Evolutionary conservation across 2,329 filamentous ascomycete species (phyloP), one percentile per base, ranked within the genome.

Genomic region (Aspergillus fischeri): DNA sequence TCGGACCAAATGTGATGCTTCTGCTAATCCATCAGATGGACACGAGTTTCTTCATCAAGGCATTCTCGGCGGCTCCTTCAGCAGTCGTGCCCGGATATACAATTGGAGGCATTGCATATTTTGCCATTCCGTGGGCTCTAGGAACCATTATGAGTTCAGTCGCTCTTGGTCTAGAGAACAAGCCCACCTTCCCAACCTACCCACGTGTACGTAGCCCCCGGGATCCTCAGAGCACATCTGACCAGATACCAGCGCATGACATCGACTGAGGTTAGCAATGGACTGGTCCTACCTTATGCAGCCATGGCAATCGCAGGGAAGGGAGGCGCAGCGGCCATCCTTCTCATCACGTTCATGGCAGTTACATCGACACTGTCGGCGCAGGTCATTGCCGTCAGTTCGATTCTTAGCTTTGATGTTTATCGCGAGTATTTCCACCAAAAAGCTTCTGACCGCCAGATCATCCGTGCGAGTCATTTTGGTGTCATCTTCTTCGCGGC

Each of bases 321-420:
- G 55, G 73, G 74, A 1, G 75, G 75, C 17, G 74, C 73, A 0
- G 71, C 67, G 0, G 74, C 65, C 2, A 65, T 75, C 2, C 61
- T 75, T 0, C 62, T 76, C 3, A 73, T 75, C n/a, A 71, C 68
- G 1, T 77, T 77, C 63, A 76, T 77, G 75, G 73, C 74, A 2
- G 69, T 73, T 0, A 77, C 75, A 2, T 81, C 78, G 0, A 82
- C 80, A 0, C 74, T 81, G 2, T 80, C 78, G 0, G 80, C 81
- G 0, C 80, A 83, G 48, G 76, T 83, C 1, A 82, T 83, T 50
- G 79, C 81, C 1, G 80, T 82, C 2, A 80, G 78, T 4, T 81
- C 80, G 0, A 83, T 83, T 52, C 76, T 83, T 51, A 79, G 76
- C 49, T 83, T 83, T 52, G 81, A 83, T 48, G 79, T 83, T 1